Evolutionary conservation across 805 yeast genomes (phyloP), one percentile per base, ranked within the genome.

Genomic region (Tetrapisispora arboricola): DNA sequence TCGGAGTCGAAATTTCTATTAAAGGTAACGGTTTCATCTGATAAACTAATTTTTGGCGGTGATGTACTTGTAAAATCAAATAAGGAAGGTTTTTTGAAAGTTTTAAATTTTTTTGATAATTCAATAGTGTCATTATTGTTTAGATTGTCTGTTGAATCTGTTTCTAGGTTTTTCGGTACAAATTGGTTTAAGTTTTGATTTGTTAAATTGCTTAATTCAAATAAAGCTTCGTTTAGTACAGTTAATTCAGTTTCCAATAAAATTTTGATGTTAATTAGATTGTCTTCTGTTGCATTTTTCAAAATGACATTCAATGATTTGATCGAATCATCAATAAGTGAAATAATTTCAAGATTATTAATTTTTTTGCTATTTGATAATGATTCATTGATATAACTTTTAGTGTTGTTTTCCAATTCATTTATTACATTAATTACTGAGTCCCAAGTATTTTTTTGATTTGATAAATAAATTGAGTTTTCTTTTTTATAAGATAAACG

Each of bases 31-130:
- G 32, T 25, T 19, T 35, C 37, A 4, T 47, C 48, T 25, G 47
- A 43, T 25, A 53, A 38, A 12, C 56, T 57, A 27, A 52, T 50
- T 38, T 55, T 54, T n/a, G 62, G 60, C 19, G 60, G 61, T 4
- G 61, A 55, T 27, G 52, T 53, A 26, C 55, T 48, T 19, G 32
- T 38, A 18, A 21, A 18, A 24, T 26, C 32, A 6, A 38, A 24
- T 15, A 38, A 25, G 16, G 31, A 24, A 7, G 40, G 36, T 18
- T 20, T 36, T 28, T 36, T 27, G 6, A 20, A 22, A 12, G 16
- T 22, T 7, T 19, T 18, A n/a, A 19, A 12, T 27, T 26, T 26
- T 6, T 32, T 32, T n/a, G 27, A 5, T n/a, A 32, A 15, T 20
- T 32, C 36, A 4, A 32, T 32, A 21, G 26, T 21, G 16, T 32